Base-by-base conservation (phyloP, 2,329 filamentous ascomycete genomes). In the Colletotrichum tropicicola region DNA sequence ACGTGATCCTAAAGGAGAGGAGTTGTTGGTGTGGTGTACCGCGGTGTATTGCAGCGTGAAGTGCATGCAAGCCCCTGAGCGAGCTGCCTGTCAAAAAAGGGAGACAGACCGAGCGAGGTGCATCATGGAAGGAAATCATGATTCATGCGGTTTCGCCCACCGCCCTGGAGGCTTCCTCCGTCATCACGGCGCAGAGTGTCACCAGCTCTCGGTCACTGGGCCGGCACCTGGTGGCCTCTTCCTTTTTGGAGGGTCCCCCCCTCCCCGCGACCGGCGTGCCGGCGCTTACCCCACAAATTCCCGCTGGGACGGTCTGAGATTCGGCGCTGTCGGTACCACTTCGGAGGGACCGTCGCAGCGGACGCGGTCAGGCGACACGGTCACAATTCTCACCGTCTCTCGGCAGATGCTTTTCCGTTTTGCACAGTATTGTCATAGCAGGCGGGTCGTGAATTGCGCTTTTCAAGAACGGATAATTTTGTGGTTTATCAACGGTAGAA, bases 191-290 rank as follows among this genome's bases (percentile, higher is more conserved):
- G n/a, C 28, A 61, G 48, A 47, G 9, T 30, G 61, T 65, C 61
- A 61, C 56, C 61, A 61, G 61, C 49, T 41, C 43, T 43, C 41
- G 35, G 44, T 61, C 61, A 65, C 61, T 61, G 35, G 61, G 57
- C 48, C 61, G 61, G 61, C 56, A 37, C 19, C 17, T 60, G 56
- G 35, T 60, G 48, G 61, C 17, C 60, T 43, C 54, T 39, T n/a
- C 43, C 21, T 17, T 21, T 55, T 25, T 39, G 39, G 17, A n/a
- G 17, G 41, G 27, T n/a, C n/a, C n/a, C n/a, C n/a, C n/a, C n/a
- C n/a, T n/a, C n/a, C n/a, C n/a, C 35, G 47, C 55, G 61, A 54
- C 21, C 57, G 56, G 57, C 35, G 21, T 44, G 32, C 57, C 61
- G 57, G 61, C 57, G 49, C 61, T 21, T 19, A 61, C 61, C 61